These are phyloP conservation scores for Trichoderma sp. DNA, from an alignment of 2,329 filamentous ascomycete species.

Conservation along the genomic window DNA sequence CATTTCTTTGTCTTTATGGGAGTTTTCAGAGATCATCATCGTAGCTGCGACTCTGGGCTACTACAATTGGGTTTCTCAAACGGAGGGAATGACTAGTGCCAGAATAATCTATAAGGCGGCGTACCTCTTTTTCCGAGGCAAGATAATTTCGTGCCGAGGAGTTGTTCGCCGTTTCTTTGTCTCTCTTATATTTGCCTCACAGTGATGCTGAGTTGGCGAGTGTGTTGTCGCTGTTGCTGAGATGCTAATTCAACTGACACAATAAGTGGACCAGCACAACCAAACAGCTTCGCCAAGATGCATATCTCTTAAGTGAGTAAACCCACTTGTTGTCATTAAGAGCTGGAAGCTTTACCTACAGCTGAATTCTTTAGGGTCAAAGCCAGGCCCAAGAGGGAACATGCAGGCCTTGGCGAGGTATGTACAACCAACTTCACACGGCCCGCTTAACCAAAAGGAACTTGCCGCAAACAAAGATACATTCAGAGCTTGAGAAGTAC, in stretches of 20 bases:
- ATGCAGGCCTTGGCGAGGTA: no score
- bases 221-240: background rate
- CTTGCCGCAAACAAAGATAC: background rate
- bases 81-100: constrained; percentile 24
- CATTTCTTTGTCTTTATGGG: constrained; percentile 8
- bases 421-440: background rate
- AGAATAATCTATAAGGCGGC: constrained; percentile 21
- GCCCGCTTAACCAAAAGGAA: background rate
- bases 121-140: background rate
- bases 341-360: background rate
- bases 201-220: background rate
- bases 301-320: background rate
- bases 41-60: constrained; percentile 25
- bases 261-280: background rate
- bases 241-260: background rate
- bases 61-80: constrained; percentile 27
- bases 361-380: background rate
- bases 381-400: background rate
- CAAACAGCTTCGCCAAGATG: background rate
- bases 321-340: background rate
- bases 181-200: background rate
- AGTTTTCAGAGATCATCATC: constrained; percentile 27
- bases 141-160: background rate
- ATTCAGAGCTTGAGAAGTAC: background rate
- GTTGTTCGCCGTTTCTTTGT: background rate